phyloP scores from a whole-genome alignment of 768 basidiomycete species.

The Phylloporus sp. region DNA sequence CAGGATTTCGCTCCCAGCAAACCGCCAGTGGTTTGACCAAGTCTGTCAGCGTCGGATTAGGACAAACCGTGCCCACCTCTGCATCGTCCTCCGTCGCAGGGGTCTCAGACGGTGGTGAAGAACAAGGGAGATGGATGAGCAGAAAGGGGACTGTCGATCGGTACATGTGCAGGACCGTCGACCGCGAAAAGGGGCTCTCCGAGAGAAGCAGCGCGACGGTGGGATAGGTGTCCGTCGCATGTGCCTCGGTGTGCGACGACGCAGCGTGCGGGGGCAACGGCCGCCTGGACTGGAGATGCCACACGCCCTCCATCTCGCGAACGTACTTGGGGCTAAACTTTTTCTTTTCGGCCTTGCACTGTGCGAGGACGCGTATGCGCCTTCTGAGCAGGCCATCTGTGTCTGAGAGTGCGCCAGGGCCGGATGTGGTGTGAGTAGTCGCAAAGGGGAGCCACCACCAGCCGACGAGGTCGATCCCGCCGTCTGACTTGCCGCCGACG shows the following conservation, averaged over 20 bases:
- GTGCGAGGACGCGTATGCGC: slow-evolving; percentile 73
- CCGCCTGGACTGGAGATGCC: slow-evolving; percentile 35
- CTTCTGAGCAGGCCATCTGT: slow-evolving; percentile 30
- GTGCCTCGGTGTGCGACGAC: background rate
- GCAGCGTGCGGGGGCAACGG: background rate
- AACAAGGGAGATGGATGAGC: slow-evolving; percentile 69
- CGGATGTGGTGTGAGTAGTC: background rate
- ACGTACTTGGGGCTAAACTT: slow-evolving; percentile 76
- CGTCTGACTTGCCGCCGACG: slow-evolving; percentile 86
- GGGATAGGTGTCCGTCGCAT: slow-evolving; percentile 1
- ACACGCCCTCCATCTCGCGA: slow-evolving; percentile 89
- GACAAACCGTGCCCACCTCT: slow-evolving; percentile 11
- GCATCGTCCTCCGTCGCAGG: background rate
- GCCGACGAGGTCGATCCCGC: slow-evolving; percentile 83
- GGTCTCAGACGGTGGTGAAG: background rate
- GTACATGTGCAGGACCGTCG: slow-evolving; percentile 64
- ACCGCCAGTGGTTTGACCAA: slow-evolving; percentile 22
- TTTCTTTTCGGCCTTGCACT: slow-evolving; percentile 90
- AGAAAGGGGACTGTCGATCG: slow-evolving; percentile 77
- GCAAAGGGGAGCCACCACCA: slow-evolving; percentile 85
- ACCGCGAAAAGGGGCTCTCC: slow-evolving; percentile 72
- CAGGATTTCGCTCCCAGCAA: slow-evolving; percentile 21
- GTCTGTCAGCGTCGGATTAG: slow-evolving; percentile 20
- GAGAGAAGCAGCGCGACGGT: slow-evolving; percentile 75
- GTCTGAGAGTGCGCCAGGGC: slow-evolving; percentile 12